Conservation (phyloP, 148 eudicot species). For the Dianthus caryophyllus region DNA sequence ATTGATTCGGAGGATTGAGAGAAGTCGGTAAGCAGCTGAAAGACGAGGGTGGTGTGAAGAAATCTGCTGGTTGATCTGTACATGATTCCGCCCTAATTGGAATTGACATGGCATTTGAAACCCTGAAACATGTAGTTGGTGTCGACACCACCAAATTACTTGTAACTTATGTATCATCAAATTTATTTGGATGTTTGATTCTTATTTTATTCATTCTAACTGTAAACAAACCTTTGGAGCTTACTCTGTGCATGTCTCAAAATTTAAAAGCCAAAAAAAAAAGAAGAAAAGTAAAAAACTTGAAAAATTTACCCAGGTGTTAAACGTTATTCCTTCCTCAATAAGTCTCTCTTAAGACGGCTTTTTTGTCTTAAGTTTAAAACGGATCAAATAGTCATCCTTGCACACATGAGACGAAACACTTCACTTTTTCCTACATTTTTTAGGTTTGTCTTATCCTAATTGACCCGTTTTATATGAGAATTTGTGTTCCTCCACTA, state of each 20-base stretch:
- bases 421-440: too few species aligned
- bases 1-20: conserved; percentile 37
- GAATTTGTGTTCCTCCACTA: too few species aligned
- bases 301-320: too few species aligned
- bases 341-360: too few species aligned
- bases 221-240: conserved; percentile 26
- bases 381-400: too few species aligned
- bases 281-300: too few species aligned
- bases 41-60: conserved; percentile 15
- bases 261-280: too few species aligned
- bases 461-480: too few species aligned
- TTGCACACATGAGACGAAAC: too few species aligned
- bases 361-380: too few species aligned
- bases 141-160: conserved; percentile 39
- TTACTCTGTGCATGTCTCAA: conserved; percentile 24
- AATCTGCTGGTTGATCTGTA: conserved; percentile 16
- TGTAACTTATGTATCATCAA: conserved; percentile 61
- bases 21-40: background rate
- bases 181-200: conserved; percentile 51
- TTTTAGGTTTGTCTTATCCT: too few species aligned
- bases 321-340: too few species aligned
- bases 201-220: conserved; percentile 69
- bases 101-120: conserved; percentile 20
- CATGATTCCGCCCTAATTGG: conserved; percentile 28
- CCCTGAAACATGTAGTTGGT: conserved; percentile 37